Evolutionary conservation across 2,329 filamentous ascomycete genomes (phyloP).

Genomic region (Scortechinia acanthostroma): DNA sequence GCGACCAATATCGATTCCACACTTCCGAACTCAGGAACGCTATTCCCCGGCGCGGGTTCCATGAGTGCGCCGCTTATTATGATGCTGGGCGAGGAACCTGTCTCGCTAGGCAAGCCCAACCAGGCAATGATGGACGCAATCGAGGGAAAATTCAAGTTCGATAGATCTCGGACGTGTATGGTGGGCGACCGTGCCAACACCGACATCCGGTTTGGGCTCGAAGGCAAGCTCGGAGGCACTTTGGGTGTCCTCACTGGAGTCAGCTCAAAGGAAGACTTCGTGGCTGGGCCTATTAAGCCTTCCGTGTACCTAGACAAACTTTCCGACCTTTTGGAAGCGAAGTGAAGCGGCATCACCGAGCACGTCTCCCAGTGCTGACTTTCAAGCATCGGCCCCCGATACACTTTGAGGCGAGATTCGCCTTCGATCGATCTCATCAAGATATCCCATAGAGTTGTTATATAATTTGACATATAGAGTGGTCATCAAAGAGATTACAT

Average conservation of each 20-base stretch:
- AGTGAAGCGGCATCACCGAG: no score
- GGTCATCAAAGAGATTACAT: no score
- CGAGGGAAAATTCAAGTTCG: slow-evolving; percentile 87
- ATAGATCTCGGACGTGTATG: slow-evolving; percentile 84
- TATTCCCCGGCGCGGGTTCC: slow-evolving; percentile 88
- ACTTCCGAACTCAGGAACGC: slow-evolving; percentile 69
- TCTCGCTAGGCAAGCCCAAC: slow-evolving; percentile 85
- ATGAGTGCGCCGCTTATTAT: slow-evolving; percentile 73
- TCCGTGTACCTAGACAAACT: not conserved
- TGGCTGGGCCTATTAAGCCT: slow-evolving; percentile 29
- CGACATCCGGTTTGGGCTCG: slow-evolving; percentile 89
- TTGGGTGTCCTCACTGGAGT: slow-evolving; percentile 88
- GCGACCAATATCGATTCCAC: slow-evolving; percentile 92
- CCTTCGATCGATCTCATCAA: no score
- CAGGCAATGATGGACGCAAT: slow-evolving; percentile 99
- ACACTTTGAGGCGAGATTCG: no score
- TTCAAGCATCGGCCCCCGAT: no score
- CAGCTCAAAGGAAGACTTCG: slow-evolving; percentile 75
- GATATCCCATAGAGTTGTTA: no score
- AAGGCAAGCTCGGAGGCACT: slow-evolving; percentile 84
- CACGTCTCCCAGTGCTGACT: no score
- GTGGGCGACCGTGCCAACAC: slow-evolving; percentile 89
- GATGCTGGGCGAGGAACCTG: slow-evolving; percentile 49
- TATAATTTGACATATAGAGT: no score
- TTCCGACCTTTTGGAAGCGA: not conserved